Percentiles rank a stretch among this genome's conserved stretches.
These are phyloP conservation scores for Fraxinus greggii DNA, from an alignment of 305 asterid species.

Conservation along the genomic window DNA sequence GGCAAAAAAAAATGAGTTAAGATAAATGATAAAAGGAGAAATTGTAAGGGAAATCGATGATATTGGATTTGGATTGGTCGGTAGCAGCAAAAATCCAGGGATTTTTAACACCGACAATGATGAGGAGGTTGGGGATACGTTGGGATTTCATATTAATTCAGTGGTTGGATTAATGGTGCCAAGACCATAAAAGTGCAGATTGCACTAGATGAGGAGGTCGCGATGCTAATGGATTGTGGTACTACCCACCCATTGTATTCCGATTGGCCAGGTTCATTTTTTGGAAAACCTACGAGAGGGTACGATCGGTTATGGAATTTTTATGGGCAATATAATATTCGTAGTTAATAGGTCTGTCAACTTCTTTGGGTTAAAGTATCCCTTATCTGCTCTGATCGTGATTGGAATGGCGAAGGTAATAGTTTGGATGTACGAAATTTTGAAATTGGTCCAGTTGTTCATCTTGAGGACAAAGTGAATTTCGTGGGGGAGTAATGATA, in stretches of 20 bases:
- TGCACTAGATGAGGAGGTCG: too few relatives aligned
- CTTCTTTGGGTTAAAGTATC: background rate
- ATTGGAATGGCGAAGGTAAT: background rate
- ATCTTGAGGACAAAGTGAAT: background rate
- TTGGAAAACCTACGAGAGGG: background rate
- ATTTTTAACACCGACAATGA: background rate
- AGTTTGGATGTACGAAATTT: background rate
- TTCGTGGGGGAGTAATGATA: background rate
- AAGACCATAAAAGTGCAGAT: too few relatives aligned
- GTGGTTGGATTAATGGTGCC: too few relatives aligned
- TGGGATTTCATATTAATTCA: too few relatives aligned
- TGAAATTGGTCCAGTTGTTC: background rate
- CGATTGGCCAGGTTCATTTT: background rate
- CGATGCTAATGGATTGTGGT: background rate
- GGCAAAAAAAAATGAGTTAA: background rate
- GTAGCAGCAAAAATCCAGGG: background rate
- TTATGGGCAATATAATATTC: background rate
- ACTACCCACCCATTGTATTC: background rate
- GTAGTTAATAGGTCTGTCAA: background rate
- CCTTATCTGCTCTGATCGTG: background rate
- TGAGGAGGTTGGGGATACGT: background rate
- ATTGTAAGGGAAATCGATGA: background rate
- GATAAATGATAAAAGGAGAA: background rate
- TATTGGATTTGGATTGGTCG: background rate
- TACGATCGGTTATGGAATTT: background rate